phyloP scores from a whole-genome alignment of 2,329 filamentous ascomycete species.

The Penicillium olsonii region DNA sequence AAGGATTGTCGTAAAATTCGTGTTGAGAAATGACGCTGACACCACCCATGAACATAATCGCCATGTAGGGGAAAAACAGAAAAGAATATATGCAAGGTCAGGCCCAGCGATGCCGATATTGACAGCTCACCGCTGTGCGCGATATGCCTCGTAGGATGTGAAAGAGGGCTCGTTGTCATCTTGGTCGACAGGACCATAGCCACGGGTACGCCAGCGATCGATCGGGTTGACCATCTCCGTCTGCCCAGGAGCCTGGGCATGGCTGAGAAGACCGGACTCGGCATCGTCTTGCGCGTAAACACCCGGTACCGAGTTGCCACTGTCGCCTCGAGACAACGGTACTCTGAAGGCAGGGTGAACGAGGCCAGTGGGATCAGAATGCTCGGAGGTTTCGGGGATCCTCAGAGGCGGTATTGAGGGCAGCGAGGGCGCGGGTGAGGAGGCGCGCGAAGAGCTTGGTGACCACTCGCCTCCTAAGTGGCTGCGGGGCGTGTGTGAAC shows the following conservation, averaged over 20 bases:
- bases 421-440: conserved; percentile 42
- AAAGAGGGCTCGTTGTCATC: conserved; percentile 31
- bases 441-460: conserved; percentile 41
- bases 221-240: conserved; percentile 23
- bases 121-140: conserved; percentile 21
- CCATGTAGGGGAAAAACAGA: conserved; percentile 3
- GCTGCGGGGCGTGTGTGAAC: conserved; percentile 46
- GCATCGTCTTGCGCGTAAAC: conserved; percentile 45
- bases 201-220: conserved; percentile 38
- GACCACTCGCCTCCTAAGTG: conserved; percentile 39
- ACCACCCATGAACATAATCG: not conserved
- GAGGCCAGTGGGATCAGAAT: conserved; percentile 20
- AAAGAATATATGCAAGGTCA: not conserved
- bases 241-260: conserved; percentile 36
- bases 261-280: conserved; percentile 38
- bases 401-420: conserved; percentile 30
- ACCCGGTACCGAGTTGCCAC: conserved; percentile 19
- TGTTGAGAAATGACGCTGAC: conserved; percentile 9
- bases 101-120: not conserved
- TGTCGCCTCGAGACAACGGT: conserved; percentile 29
- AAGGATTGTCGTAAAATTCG: conserved; percentile 7
- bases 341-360: conserved; percentile 42
- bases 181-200: conserved; percentile 41
- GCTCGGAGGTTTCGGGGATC: conserved; percentile 28
- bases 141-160: conserved; percentile 40